Evolutionary conservation across 2,329 filamentous ascomycete genomes (phyloP).

Genomic region (Sporothrix mexicana): DNA sequence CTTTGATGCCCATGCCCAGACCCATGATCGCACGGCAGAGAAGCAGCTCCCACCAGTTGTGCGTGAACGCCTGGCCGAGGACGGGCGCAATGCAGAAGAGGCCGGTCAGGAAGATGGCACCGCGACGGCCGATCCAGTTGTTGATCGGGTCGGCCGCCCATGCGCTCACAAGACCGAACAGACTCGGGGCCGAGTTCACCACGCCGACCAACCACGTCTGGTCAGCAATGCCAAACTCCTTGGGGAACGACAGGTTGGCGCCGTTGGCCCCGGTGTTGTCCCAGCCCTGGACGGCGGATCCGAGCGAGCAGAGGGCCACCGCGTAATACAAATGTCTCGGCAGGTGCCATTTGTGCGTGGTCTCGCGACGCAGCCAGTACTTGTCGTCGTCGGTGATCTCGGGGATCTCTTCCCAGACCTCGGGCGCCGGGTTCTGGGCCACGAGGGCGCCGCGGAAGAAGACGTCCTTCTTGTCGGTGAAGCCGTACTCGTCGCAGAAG

Average conservation of each 20-base stretch:
- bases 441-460: conserved; percentile 68
- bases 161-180: conserved; percentile 56
- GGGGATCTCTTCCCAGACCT: conserved; percentile 63
- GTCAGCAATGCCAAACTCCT: conserved; percentile 50
- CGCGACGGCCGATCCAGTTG: conserved; percentile 51
- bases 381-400: conserved; percentile 47
- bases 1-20: conserved; percentile 65
- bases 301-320: conserved; percentile 52
- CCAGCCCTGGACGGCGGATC: conserved; percentile 39
- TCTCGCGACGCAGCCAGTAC: conserved; percentile 63
- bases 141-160: conserved; percentile 57
- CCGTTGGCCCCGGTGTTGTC: conserved; percentile 53
- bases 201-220: conserved; percentile 30
- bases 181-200: conserved; percentile 27
- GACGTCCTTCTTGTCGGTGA: conserved; percentile 54
- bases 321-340: conserved; percentile 32
- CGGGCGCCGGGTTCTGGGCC: conserved; percentile 66
- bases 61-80: conserved; percentile 67
- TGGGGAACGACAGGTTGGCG: conserved; percentile 55
- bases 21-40: conserved; percentile 71
- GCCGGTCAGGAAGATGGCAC: conserved; percentile 42
- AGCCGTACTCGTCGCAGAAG: conserved; percentile 32
- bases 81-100: conserved; percentile 61
- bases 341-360: conserved; percentile 42
- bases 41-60: conserved; percentile 71